Evolutionary conservation across 2,329 filamentous ascomycete species (phyloP), one percentile per base, ranked within the genome.

Genomic region (Pseudofabraea citricarpa): DNA sequence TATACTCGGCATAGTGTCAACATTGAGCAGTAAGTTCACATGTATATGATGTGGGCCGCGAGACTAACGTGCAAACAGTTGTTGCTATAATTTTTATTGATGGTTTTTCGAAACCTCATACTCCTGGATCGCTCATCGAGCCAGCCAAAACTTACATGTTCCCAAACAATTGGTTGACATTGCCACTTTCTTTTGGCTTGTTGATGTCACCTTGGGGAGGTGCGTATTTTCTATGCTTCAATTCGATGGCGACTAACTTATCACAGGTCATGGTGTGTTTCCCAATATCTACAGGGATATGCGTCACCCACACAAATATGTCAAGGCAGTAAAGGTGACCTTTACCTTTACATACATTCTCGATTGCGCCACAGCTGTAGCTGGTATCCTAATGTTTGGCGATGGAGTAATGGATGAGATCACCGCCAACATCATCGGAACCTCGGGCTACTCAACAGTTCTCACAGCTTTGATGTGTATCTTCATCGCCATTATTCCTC

Each of bases 371-470:
- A 90, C 95, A 60, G 90, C 89, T 20, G 77, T 93, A 35, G 79
- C 87, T 9, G 91, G 93, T 29, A 77, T 93, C 45, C 74, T 96
- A 51, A 97, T 98, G 91, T 98, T 96, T 63, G 91, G 91, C 48
- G 87, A 95, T 54, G 75, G 71, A n/a, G 87, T 95, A 42, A 77
- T 76, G 44, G 90, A 95, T 51, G 89, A 94, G 63, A 83, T 97
- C 61, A 96, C 93, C 0, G 85, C 85, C 57, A 97, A 95, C 66
- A 84, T 98, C 47, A 78, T 97, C 52, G 72, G 76, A 41, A 85
- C 81, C 1, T 65, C 74, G 5, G 84, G 83, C 42, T 96, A 95
- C 60, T 88, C 91, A 1, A 69, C 77, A 10, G 74, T 71, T 1
- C 65, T 95, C 31, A 88, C 82, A n/a, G 67, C 91, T 36, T 71